Evolutionary conservation across 2,329 filamentous ascomycete species (phyloP), one percentile per base, ranked within the genome.

Genomic region (Phialocephala sp.): DNA sequence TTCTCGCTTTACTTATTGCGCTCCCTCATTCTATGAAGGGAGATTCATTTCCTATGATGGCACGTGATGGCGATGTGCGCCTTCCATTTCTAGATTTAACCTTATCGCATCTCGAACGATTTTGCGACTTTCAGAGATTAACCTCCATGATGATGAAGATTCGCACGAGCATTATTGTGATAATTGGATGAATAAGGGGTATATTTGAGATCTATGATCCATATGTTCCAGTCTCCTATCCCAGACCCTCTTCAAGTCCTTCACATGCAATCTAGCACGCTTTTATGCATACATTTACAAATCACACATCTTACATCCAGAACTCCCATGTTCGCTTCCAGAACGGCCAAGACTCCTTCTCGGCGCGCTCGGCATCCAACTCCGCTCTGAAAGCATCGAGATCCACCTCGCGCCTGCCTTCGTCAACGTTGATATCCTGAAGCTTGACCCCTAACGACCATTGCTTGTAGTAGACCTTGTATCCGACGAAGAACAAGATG

Each of bases 401-500:
- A 59, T 76, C 74, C 11, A 74, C 11, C 39, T 76, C 75, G 11
- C 75, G 70, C 55, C 75, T 62, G 2, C 75, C 75, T 37, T 72
- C 74, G 63, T 76, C 75, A 39, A 77, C 64, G 56, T 74, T 62
- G 56, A 76, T 74, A 2, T 68, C 67, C 8, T n/a, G 11, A 3
- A 75, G 63, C 18, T 73, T 64, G 11, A 76, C 72, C 56, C 75
- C 74, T 20, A 74, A 6, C 3, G 32, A 66, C 69, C 72, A 73
- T 35, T 74, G 57, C n/a, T 58, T 65, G 32, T 78, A 75, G 54
- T 76, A 85, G 52, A 91, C 1, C 79, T 93, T 93, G 81, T 91
- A 92, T 14, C 80, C 82, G 8, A 92, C 59, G 74, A 90, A 92
- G 69, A 87, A 83, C 0, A 73, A 52, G 20, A 88, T 67, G 43